phyloP scores from a whole-genome alignment of 495 filamentous ascomycete species.

The Astrothelium subdiscretum region DNA sequence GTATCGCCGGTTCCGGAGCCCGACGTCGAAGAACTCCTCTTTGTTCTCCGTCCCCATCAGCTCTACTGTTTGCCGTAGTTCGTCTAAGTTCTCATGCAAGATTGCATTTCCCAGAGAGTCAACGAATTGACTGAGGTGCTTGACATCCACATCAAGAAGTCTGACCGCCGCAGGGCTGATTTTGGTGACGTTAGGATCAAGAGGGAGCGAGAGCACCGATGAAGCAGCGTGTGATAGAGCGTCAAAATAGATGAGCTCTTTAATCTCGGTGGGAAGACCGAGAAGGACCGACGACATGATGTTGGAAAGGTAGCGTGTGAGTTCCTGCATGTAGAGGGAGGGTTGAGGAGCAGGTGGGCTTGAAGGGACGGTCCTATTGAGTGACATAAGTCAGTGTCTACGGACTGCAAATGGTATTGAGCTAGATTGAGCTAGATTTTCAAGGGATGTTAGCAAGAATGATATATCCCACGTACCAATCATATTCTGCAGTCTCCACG shows the following conservation, averaged over 20 bases:
- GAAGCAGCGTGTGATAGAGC: slow-evolving; percentile 81
- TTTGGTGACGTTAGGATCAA: slow-evolving; percentile 63
- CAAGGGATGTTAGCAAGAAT: too few relatives aligned
- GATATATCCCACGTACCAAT: slow-evolving; percentile 69
- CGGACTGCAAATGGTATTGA: not conserved
- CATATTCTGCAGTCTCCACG: slow-evolving; percentile 91
- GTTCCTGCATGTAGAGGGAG: slow-evolving; percentile 84
- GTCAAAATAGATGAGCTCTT: slow-evolving; percentile 95
- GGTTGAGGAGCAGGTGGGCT: slow-evolving; percentile 34
- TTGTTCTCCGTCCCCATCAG: slow-evolving; percentile 72
- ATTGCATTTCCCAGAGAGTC: slow-evolving; percentile 66
- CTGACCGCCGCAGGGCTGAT: slow-evolving; percentile 81
- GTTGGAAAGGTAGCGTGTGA: slow-evolving; percentile 86
- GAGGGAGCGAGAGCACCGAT: slow-evolving; percentile 58
- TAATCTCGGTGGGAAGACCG: slow-evolving; percentile 85
- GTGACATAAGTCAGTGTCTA: not conserved
- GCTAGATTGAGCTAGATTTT: too few relatives aligned
- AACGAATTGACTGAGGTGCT: slow-evolving; percentile 75
- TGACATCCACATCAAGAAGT: slow-evolving; percentile 69
- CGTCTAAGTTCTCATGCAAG: slow-evolving; percentile 75
- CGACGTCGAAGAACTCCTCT: slow-evolving; percentile 89
- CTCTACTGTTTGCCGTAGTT: slow-evolving; percentile 79
- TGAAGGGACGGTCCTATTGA: not conserved
- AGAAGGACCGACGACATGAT: slow-evolving; percentile 93
- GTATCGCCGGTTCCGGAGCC: slow-evolving; percentile 80